Evolutionary conservation across 2,329 filamentous ascomycete species (phyloP).

Genomic region (Camptophora hylomeconis): DNA sequence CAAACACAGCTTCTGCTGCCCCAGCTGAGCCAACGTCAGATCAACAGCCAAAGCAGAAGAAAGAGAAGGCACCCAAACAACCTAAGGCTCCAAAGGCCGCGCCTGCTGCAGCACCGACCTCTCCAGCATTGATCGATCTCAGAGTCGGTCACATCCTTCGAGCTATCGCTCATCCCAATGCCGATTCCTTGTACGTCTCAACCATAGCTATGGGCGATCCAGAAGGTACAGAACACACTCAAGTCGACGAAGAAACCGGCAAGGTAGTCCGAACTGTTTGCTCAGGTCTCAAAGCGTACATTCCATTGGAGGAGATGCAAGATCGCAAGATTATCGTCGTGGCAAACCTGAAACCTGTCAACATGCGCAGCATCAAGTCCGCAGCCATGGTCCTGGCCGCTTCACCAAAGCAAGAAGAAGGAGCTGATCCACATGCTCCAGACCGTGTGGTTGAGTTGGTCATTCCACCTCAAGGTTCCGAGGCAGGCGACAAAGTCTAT

Average conservation of each 20-base stretch:
- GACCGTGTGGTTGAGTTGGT: slow-evolving; percentile 72
- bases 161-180: slow-evolving; percentile 88
- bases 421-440: slow-evolving; percentile 73
- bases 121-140: slow-evolving; percentile 80
- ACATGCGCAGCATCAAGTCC: slow-evolving; percentile 83
- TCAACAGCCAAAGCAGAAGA: slow-evolving; percentile 44
- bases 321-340: slow-evolving; percentile 88
- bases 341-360: slow-evolving; percentile 97
- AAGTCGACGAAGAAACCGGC: slow-evolving; percentile 64
- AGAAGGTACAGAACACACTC: slow-evolving; percentile 73
- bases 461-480: slow-evolving; percentile 60
- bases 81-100: slow-evolving; percentile 61
- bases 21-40: slow-evolving; percentile 22
- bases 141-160: slow-evolving; percentile 96
- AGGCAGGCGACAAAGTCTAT: slow-evolving; percentile 75
- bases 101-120: slow-evolving; percentile 59
- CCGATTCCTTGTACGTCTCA: slow-evolving; percentile 88
- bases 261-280: slow-evolving; percentile 90
- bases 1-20: slow-evolving; percentile 12
- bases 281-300: slow-evolving; percentile 84
- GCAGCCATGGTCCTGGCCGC: slow-evolving; percentile 89
- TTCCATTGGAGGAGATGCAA: slow-evolving; percentile 94
- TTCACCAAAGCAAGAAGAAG: slow-evolving; percentile 61
- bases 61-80: slow-evolving; percentile 42
- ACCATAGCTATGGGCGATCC: slow-evolving; percentile 91